These are phyloP conservation scores for Boletales sp. DNA, from an alignment of 768 basidiomycete species.

Conservation along the genomic window DNA sequence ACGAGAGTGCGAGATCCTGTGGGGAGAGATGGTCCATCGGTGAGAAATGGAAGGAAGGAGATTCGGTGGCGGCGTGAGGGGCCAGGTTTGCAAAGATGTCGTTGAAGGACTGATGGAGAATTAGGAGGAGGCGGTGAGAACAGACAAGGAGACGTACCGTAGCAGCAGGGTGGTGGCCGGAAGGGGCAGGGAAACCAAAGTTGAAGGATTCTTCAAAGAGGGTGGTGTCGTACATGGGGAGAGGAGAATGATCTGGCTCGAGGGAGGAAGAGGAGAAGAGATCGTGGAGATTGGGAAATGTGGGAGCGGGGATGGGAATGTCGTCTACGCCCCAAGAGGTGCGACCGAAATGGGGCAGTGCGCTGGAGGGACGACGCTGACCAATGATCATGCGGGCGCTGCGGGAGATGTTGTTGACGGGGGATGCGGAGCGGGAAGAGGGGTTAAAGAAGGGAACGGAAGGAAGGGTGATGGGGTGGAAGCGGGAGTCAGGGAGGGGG, in stretches of 20 bases:
- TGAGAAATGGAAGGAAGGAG: conserved; percentile 13
- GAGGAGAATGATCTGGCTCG: conserved; percentile 44
- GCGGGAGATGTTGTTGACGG: conserved; percentile 42
- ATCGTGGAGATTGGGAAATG: not conserved
- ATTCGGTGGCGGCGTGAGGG: conserved; percentile 13
- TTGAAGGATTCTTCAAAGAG: conserved; percentile 45
- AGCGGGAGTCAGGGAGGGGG: conserved; percentile 46
- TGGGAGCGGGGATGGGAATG: conserved; percentile 21
- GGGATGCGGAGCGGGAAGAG: conserved; percentile 43
- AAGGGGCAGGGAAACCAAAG: conserved; percentile 23
- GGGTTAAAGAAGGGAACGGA: conserved; percentile 39
- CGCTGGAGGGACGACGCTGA: conserved; percentile 49
- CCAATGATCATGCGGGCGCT: conserved; percentile 40
- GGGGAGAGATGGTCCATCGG: conserved; percentile 29
- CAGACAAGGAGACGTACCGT: conserved; percentile 8
- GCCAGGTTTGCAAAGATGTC: conserved; percentile 25
- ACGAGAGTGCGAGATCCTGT: conserved; percentile 11
- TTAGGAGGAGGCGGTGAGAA: fast-evolving
- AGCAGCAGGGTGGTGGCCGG: conserved; percentile 3
- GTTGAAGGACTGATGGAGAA: conserved; percentile 15
- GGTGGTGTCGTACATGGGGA: conserved; percentile 47
- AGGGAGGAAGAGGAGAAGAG: conserved; percentile 19
- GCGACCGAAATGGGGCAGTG: conserved; percentile 34
- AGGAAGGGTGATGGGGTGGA: conserved; percentile 43
- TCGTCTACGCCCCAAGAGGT: conserved; percentile 26